Base-by-base conservation (phyloP, 116 monocot species). In the Cymodocea nodosa region DNA sequence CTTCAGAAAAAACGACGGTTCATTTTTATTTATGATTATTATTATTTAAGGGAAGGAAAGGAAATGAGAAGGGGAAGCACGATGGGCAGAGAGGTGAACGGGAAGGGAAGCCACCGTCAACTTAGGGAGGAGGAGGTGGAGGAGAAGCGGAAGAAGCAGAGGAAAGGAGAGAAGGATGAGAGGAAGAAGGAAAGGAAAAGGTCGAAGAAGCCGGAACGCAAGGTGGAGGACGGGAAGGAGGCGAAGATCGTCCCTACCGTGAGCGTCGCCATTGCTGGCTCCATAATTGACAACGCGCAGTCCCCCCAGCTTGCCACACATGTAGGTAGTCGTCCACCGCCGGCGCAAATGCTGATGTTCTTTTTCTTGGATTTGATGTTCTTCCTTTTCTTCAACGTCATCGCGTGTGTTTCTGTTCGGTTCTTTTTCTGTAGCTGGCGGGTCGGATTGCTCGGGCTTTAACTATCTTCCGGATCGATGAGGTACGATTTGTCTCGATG, bases 261-360 rank as follows among this genome's bases (percentile, higher is more conserved):
- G 20, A 90, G 87, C 75, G 80, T 97, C 40, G 90, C 91, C 23
- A 77, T 97, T 18, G 70, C 85, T 6, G 95, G 91, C 9, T 97
- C 91, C 57, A 90, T 97, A 55, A 85, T 90, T 52, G 85, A 97
- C 73, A 97, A 97, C 68, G 83, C 95, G 23, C 95, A 97, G 72
- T 90, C 91, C 66, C 91, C 81, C 66, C 87, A 97, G 70, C 90
- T 97, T 24, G 91, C 91, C 30, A 97, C 95, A 11, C 91, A 79
- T 50, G 90, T 90, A 78, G 17, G 75, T 35, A 18, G 56, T n/a
- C 44, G 9, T 8, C 44, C 44, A 44, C 37, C 37, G 11, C 44
- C 44, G 11, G 9, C 44, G 11, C 44, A 6, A 44, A 11, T 44
- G 44, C 44, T 44, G 44, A 8, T 44, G 9, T 11, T 11, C 6